These are phyloP conservation scores for Orbilia quercus DNA, from an alignment of 2,329 filamentous ascomycete genomes.

Conservation along the genomic window DNA sequence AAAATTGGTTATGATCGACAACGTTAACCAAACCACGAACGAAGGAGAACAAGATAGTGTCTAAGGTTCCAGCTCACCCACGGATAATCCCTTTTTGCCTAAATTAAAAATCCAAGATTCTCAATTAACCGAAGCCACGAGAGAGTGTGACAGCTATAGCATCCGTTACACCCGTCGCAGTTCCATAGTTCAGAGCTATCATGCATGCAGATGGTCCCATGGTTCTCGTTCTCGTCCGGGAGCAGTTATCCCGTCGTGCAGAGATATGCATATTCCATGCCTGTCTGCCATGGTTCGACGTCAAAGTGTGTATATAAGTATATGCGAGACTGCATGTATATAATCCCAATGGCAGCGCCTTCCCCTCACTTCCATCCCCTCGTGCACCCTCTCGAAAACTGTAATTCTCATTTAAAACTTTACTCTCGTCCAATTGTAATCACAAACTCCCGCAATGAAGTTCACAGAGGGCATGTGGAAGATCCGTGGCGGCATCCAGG, in stretches of 20 bases:
- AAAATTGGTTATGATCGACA: neutral
- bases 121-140: conserved; percentile 42
- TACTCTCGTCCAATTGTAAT: neutral
- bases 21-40: neutral
- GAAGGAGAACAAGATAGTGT: neutral
- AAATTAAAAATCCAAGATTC: conserved; percentile 11
- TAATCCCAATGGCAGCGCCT: conserved; percentile 12
- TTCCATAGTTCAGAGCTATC: conserved; percentile 17
- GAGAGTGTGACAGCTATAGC: neutral
- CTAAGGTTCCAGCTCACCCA: too few species aligned
- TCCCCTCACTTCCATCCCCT: conserved; percentile 2
- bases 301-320: too few species aligned
- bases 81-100: conserved; percentile 53
- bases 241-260: conserved; percentile 47
- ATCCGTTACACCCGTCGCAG: conserved; percentile 13
- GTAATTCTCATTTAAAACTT: too few species aligned
- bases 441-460: conserved; percentile 47
- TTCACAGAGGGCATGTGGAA: conserved; percentile 59
- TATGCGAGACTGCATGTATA: conserved; percentile 18
- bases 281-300: neutral
- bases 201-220: conserved; percentile 42
- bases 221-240: conserved; percentile 32
- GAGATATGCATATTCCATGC: conserved; percentile 4
- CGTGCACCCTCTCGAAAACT: too few species aligned
- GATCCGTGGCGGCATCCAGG: conserved; percentile 56